Base-by-base conservation (phyloP, 441 rosid genomes). In the Gossypium aridum region DNA sequence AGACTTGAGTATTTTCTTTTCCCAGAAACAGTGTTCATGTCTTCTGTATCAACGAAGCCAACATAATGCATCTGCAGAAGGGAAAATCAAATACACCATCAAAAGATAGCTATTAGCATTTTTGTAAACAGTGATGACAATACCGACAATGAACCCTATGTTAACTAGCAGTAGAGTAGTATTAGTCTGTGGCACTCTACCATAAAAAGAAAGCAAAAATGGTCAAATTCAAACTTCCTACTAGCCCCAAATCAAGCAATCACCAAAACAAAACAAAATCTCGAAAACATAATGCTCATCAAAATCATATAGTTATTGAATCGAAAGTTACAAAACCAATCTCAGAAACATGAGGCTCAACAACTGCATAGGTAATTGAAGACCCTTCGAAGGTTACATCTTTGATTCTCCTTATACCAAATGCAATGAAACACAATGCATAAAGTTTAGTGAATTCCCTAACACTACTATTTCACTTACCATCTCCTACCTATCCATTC, bases 1-100 rank as follows among this genome's bases (percentile, higher is more conserved):
- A 90, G 73, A 81, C 98, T 93, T 70, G 99, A 82, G 81, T 83
- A 95, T 82, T 95, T 95, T 63, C 92, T 85, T 79, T 82, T 90
- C 77, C 98, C 97, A 74, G 92, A 85, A 75, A 80, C 87, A 75
- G 90, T 84, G 82, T 93, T 90, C 97, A 95, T 93, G 84, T 95
- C 98, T 76, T 93, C 97, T 19, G 96, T 85, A 84, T 93, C 96
- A 83, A 93, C 95, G 76, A 84, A 95, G 74, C 94, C 99, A 81
- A 91, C 81, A 75, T 82, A 78, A 79, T 82, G 92, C 90, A 86
- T 87, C 92, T 91, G 68, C 79, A 82, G 4, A 75, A 70, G 76
- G 59, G 14, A 76, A 70, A 75, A 64, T 23, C 65, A 67, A 56
- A 53, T 25, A 12, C 23, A 47, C 14, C 39, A 47, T 45, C 13